Conservation (phyloP, 352 stramenopile genomes). For the Phytophthora sansomeana region DNA sequence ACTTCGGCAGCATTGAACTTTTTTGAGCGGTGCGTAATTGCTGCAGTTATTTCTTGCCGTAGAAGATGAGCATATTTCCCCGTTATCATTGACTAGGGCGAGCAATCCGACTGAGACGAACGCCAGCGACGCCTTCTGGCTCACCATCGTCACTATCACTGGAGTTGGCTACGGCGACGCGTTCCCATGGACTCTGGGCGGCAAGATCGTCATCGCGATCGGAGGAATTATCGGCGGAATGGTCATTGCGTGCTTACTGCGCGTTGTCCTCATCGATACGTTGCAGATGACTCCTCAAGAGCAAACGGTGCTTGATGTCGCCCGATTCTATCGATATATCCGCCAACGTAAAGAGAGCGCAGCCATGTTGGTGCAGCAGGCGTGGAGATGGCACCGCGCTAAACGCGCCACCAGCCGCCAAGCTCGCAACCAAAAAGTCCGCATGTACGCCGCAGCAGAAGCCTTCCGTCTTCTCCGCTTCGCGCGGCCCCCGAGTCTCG, state of each 20-base stretch:
- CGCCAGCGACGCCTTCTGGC: slow-evolving; percentile 58
- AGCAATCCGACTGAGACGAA: slow-evolving; percentile 55
- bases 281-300: slow-evolving; percentile 63
- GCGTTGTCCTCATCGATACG: slow-evolving; percentile 67
- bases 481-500: slow-evolving; percentile 40
- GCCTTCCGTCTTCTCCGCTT: slow-evolving; percentile 60
- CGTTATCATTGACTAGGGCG: slow-evolving; percentile 25
- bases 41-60: background rate
- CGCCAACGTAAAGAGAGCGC: slow-evolving; percentile 50
- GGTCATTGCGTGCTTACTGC: slow-evolving; percentile 65
- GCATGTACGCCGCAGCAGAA: slow-evolving; percentile 57
- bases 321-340: slow-evolving; percentile 61
- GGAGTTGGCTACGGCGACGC: slow-evolving; percentile 70
- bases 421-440: slow-evolving; percentile 30
- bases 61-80: background rate
- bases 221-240: slow-evolving; percentile 67
- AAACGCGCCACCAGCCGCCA: slow-evolving; percentile 14
- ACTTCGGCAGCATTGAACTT: slow-evolving; percentile 68
- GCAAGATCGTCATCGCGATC: slow-evolving; percentile 65
- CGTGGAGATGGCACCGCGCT: slow-evolving; percentile 45
- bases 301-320: slow-evolving; percentile 66
- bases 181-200: slow-evolving; percentile 54
- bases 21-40: slow-evolving; percentile 49
- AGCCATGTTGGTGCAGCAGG: slow-evolving; percentile 57
- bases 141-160: slow-evolving; percentile 77